Percentiles rank a stretch among this genome's conserved stretches.
Evolutionary conservation across 2,329 filamentous ascomycete genomes (phyloP).

Genomic region (Colletotrichum sp.): DNA sequence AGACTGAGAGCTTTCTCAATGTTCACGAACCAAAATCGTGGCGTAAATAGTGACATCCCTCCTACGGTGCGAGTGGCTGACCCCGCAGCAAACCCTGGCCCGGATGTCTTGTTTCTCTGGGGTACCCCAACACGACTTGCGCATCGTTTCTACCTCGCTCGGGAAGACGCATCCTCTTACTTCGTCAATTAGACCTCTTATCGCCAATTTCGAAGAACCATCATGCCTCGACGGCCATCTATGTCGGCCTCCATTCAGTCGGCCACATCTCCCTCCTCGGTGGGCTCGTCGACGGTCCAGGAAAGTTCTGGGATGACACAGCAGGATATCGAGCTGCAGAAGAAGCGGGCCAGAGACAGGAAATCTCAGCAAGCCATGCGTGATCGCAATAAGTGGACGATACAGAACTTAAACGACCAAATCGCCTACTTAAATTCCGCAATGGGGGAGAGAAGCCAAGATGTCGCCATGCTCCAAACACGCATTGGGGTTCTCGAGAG

Average conservation of each 20-base stretch:
- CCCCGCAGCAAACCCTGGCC: background rate
- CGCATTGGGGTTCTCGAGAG: background rate
- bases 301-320: background rate
- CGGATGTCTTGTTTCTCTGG: background rate
- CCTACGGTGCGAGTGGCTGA: background rate
- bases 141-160: background rate
- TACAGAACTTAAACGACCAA: slow-evolving; percentile 32
- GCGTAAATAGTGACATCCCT: background rate
- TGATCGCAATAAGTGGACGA: slow-evolving; percentile 34
- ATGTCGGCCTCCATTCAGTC: background rate
- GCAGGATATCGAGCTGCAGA: slow-evolving; percentile 27
- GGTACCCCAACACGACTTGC: background rate
- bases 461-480: background rate
- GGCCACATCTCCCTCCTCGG: background rate
- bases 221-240: background rate
- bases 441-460: background rate
- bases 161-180: background rate
- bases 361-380: slow-evolving; percentile 38
- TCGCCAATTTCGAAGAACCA: background rate
- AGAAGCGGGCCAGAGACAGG: slow-evolving; percentile 35
- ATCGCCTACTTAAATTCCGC: slow-evolving; percentile 16
- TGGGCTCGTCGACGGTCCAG: background rate
- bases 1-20: background rate
- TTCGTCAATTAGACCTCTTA: background rate
- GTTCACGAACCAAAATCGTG: background rate